These are phyloP conservation scores for Citrus cavaleriei DNA, from an alignment of 345 rosid genomes.

Conservation along the genomic window DNA sequence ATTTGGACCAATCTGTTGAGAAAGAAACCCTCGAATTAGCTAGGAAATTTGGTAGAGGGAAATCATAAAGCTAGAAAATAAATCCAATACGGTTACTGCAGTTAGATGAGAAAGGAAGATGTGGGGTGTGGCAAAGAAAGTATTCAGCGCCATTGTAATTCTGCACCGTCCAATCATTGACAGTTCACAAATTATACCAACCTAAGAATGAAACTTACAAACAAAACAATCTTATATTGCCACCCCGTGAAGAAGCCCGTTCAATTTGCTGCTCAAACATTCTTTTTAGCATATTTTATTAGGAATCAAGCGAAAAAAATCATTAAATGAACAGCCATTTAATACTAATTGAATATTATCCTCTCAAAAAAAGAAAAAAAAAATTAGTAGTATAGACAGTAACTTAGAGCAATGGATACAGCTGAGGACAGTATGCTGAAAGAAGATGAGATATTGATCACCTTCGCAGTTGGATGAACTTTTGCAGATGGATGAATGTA, in stretches of 20 bases:
- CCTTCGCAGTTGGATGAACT: slow-evolving; percentile 87
- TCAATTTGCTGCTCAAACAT: background rate
- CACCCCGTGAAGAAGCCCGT: background rate
- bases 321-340: background rate
- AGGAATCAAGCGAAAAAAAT: background rate
- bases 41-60: background rate
- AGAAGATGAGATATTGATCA: slow-evolving; percentile 11
- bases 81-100: background rate
- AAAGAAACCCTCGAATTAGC: background rate
- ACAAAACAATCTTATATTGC: background rate
- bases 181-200: background rate
- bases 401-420: background rate
- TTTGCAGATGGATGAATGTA: slow-evolving; percentile 82
- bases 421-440: background rate
- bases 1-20: slow-evolving; percentile 54
- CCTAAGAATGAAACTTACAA: background rate
- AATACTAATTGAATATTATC: background rate
- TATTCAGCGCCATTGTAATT: background rate
- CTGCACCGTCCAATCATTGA: background rate
- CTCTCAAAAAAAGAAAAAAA: no score
- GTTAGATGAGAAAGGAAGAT: background rate
- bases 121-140: background rate
- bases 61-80: background rate
- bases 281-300: background rate
- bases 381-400: background rate